phyloP scores from a whole-genome alignment of 257 asterid species.

The Primulina eburnea region DNA sequence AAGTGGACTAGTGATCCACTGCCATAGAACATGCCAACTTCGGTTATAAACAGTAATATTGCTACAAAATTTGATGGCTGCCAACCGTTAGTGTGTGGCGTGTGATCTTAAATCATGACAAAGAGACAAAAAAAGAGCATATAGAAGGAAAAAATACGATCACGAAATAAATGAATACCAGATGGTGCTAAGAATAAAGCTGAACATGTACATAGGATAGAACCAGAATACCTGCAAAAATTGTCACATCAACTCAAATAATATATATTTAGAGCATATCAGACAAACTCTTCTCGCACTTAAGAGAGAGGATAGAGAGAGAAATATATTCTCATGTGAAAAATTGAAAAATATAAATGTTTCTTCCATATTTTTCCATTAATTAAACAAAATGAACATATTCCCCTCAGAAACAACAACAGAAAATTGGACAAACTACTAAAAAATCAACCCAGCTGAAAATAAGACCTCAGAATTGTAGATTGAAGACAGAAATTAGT shows the following conservation, averaged over 20 bases:
- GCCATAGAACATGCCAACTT: neutral
- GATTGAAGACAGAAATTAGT: neutral
- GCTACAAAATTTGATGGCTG: constrained; percentile 18
- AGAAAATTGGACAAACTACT: neutral
- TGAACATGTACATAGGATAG: constrained; percentile 90
- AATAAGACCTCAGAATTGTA: neutral
- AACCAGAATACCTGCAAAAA: constrained; percentile 83
- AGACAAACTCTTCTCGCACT: constrained; percentile 12
- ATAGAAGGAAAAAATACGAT: neutral
- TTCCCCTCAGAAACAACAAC: too few relatives aligned
- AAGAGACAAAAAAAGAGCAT: constrained; percentile 12
- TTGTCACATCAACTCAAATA: constrained; percentile 22
- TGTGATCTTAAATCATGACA: neutral
- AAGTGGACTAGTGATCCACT: too few relatives aligned
- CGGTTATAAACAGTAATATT: neutral
- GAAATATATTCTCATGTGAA: neutral
- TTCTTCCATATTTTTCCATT: neutral
- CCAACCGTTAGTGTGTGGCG: neutral
- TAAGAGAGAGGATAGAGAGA: neutral
- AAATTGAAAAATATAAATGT: neutral
- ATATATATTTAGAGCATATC: constrained; percentile 5
- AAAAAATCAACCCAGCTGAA: neutral
- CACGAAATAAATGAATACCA: constrained; percentile 52
- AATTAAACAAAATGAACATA: neutral
- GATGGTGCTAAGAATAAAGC: constrained; percentile 78